Evolutionary conservation across 345 rosid species (phyloP), one percentile per base, ranked within the genome.

Genomic region (Citrus unshiu): DNA sequence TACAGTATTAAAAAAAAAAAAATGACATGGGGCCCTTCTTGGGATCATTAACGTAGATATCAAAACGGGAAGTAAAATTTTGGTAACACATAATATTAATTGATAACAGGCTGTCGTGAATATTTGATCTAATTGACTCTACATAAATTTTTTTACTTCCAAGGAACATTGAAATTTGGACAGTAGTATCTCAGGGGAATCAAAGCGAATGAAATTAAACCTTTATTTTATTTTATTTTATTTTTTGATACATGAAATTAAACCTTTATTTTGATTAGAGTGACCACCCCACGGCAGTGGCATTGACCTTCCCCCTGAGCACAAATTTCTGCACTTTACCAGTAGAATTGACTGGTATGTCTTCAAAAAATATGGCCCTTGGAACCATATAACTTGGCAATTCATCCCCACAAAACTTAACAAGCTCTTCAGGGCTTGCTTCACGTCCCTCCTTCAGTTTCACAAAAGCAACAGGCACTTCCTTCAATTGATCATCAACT

Each of bases 241-340:
- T 3, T 32, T 32, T 4, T 32, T 32, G 34, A 32, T 32, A 32
- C 34, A 19, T 32, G 34, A 65, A 34, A 8, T 16, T 3, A 67
- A 5, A 22, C 29, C 51, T 35, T 21, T 9, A 25, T 6, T 70
- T 69, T 71, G n/a, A 51, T 19, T 24, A 4, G 25, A 29, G 6
- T 0, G 49, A 67, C 19, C 19, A 63, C 16, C 35, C 57, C 16
- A 7, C n/a, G 19, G 14, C 30, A 4, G 2, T 63, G 58, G 76
- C 73, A 72, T 82, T 81, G 57, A 79, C 89, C 77, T 69, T 82
- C 75, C 79, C 81, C 74, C 88, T 86, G 0, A 90, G 87, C 63
- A 76, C 34, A 77, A 67, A 85, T 59, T 90, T 90, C 24, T 85
- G 89, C 60, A 81, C 84, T 59, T 90, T 88, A 10, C 93, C 93